Conservation (phyloP, 129 eudicot genomes). For the Lactuca sativa region DNA sequence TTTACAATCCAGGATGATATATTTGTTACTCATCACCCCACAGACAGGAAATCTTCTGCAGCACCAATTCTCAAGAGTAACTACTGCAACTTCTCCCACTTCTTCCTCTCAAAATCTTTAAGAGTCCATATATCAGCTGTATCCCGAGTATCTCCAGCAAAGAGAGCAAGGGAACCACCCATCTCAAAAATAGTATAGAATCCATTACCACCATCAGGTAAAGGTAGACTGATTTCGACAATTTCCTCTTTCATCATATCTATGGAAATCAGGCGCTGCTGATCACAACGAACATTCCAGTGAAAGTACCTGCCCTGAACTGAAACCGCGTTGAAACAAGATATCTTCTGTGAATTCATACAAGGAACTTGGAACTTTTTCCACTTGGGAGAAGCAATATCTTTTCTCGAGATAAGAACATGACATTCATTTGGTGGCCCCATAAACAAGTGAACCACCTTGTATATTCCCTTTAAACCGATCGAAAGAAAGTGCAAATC, state of each 20-base stretch:
- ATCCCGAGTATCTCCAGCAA: neutral
- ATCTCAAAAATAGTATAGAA: constrained; percentile 21
- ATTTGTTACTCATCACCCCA: constrained; percentile 20
- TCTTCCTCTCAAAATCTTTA: constrained; percentile 33
- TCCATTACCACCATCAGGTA: no score
- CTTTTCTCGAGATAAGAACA: constrained; percentile 21
- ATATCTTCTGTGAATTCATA: no score
- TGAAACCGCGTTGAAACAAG: constrained; percentile 26
- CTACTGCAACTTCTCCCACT: no score
- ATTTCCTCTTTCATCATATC: constrained; percentile 35
- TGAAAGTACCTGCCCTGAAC: constrained; percentile 35
- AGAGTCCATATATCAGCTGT: constrained; percentile 30
- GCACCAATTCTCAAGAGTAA: no score
- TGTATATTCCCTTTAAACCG: constrained; percentile 31
- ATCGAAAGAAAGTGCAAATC: constrained; percentile 34
- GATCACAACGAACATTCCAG: constrained; percentile 36
- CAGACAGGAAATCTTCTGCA: constrained; percentile 20
- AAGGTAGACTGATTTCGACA: constrained; percentile 25
- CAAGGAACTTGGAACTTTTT: constrained; percentile 27
- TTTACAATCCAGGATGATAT: constrained; percentile 25
- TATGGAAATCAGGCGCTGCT: constrained; percentile 34
- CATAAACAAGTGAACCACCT: constrained; percentile 35
- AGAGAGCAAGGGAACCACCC: constrained; percentile 26
- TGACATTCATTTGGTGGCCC: constrained; percentile 33
- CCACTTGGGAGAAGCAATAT: constrained; percentile 21